A percentile compares a stretch with the other conserved stretches of the same genome.
Evolutionary conservation across 2,329 filamentous ascomycete genomes (phyloP).

Genomic region (Fusarium domesticum): DNA sequence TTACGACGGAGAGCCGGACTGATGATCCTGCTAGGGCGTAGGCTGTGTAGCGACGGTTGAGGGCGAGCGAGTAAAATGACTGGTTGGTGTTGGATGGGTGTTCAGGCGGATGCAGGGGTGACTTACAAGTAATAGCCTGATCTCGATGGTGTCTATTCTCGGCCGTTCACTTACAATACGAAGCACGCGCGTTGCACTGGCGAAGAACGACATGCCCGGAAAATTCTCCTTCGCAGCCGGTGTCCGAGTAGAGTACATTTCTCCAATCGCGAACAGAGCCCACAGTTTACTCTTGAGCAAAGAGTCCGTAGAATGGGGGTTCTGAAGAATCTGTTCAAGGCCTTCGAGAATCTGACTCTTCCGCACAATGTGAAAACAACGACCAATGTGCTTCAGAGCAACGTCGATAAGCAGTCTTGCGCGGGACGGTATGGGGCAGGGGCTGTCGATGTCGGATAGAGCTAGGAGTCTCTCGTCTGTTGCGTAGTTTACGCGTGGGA

Average conservation of each 20-base stretch:
- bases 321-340: slow-evolving; percentile 38
- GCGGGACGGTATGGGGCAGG: slow-evolving; percentile 39
- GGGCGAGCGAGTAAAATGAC: slow-evolving; percentile 43
- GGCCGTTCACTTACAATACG: slow-evolving; percentile 42
- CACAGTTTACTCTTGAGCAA: slow-evolving; percentile 41
- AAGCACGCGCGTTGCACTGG: slow-evolving; percentile 38
- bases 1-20: slow-evolving; percentile 41
- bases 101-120: accelerated
- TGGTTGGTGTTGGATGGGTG: slow-evolving; percentile 8
- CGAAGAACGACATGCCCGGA: slow-evolving; percentile 44
- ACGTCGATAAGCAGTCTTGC: slow-evolving; percentile 33
- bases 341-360: slow-evolving; percentile 36
- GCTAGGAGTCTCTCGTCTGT: slow-evolving; percentile 30
- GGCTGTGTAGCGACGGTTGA: slow-evolving; percentile 45
- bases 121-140: slow-evolving; percentile 42
- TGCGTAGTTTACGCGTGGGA: slow-evolving; percentile 35
- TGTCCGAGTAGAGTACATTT: slow-evolving; percentile 42
- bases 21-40: slow-evolving; percentile 44
- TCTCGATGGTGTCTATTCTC: slow-evolving; percentile 42
- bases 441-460: slow-evolving; percentile 31
- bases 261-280: slow-evolving; percentile 45
- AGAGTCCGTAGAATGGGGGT: slow-evolving; percentile 32
- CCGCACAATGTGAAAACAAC: slow-evolving; percentile 42
- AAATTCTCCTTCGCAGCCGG: slow-evolving; percentile 36
- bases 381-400: slow-evolving; percentile 40